Evolutionary conservation across 2,329 filamentous ascomycete genomes (phyloP), one percentile per base, ranked within the genome.

Genomic region (Trichoderma guizhouense): DNA sequence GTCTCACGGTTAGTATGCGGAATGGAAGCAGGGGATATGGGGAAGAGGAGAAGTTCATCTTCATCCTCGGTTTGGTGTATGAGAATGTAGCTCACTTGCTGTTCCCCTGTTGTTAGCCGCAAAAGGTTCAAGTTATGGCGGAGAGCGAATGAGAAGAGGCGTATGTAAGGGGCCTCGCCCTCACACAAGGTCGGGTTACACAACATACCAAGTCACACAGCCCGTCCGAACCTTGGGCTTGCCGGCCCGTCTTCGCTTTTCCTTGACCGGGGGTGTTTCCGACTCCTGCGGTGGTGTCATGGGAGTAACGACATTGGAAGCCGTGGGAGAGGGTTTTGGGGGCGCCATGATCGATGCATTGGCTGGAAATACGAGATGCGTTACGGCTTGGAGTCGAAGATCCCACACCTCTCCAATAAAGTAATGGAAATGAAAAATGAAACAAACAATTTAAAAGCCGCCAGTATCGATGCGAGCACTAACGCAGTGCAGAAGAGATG

Each of bases 181-280:
- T 34, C 34, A 34, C 60, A 39, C 21, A 26, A 28, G 57, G 28
- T 26, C 34, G 51, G 57, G 24, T 67, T 57, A n/a, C 21, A 30
- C 32, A 71, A 61, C 81, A 75, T 72, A 83, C 82, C 81, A 83
- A 55, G 81, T 83, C 21, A 82, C 80, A 74, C 81, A 83, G 15
- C 81, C 81, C 3, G 81, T 83, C 14, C 79, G 76, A 32, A 82
- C 81, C 73, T 82, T 83, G 21, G 81, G 80, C 73, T 80, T 82
- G 72, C 79, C 82, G 18, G 79, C 80, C 65, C 81, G 76, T 30
- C 78, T 81, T 9, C 80, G 76, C 61, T 72, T 73, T 72, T 69
- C 68, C 43, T 57, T 71, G 32, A 11, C 60, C 63, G 26, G 58
- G 8, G 12, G 64, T 12, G 12, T 21, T 43, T 66, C 63, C 21